phyloP scores from a whole-genome alignment of 2,329 filamentous ascomycete species.

The Fusarium poae region DNA sequence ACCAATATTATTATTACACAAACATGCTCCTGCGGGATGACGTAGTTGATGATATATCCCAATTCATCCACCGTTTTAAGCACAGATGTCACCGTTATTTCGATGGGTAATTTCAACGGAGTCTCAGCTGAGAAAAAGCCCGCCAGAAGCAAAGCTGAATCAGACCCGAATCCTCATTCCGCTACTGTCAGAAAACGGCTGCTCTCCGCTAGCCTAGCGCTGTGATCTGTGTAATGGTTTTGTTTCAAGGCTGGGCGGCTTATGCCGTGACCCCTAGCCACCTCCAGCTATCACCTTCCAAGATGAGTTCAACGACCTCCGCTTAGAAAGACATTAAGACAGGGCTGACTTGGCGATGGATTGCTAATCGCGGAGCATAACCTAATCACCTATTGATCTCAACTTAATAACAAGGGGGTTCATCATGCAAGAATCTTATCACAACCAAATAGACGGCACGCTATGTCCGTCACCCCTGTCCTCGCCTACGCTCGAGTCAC shows the following conservation, averaged over 20 bases:
- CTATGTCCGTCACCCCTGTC: slow-evolving; percentile 1
- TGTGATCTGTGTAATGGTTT: slow-evolving; percentile 14
- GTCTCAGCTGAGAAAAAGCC: slow-evolving; percentile 21
- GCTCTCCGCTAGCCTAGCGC: slow-evolving; percentile 24
- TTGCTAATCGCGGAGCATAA: slow-evolving; percentile 4
- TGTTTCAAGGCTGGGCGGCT: slow-evolving; percentile 36
- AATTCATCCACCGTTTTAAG: slow-evolving; percentile 27
- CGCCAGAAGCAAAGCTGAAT: slow-evolving; percentile 24
- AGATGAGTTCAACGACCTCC: slow-evolving; percentile 13
- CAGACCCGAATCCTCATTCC: slow-evolving; percentile 11
- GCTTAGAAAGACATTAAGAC: slow-evolving; percentile 2
- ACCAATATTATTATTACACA: background rate
- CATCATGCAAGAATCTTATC: slow-evolving; percentile 26
- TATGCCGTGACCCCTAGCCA: slow-evolving; percentile 14
- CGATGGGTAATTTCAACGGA: slow-evolving; percentile 12
- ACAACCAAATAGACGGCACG: background rate
- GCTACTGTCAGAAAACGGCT: slow-evolving; percentile 27
- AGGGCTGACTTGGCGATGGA: slow-evolving; percentile 2
- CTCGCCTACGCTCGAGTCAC: slow-evolving; percentile 7
- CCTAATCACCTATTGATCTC: background rate
- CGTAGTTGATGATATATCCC: slow-evolving; percentile 35
- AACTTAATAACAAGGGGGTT: slow-evolving; percentile 1
- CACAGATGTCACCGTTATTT: background rate
- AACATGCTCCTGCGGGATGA: slow-evolving; percentile 37
- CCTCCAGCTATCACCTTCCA: background rate